Evolutionary conservation across 2,329 filamentous ascomycete genomes (phyloP).

Genomic region (Cadophora gregata): DNA sequence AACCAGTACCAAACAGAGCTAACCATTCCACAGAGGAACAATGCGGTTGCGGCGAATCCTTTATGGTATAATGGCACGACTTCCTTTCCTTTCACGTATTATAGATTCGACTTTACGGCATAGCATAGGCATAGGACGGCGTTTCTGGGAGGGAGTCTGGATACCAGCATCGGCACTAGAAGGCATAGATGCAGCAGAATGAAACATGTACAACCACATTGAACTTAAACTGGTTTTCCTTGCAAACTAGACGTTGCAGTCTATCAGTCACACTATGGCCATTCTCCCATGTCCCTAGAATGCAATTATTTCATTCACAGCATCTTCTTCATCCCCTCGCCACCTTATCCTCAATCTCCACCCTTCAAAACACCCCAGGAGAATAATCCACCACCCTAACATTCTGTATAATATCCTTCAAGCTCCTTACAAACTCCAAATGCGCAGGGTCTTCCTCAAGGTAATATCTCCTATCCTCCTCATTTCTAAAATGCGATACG

Average conservation of each 20-base stretch:
- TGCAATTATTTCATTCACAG: background rate
- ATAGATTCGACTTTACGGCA: conserved; percentile 29
- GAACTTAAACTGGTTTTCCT: too few relatives aligned
- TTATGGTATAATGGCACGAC: conserved; percentile 84
- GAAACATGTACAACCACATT: conserved; percentile 18
- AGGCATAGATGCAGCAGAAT: conserved; percentile 26
- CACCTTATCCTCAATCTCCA: background rate
- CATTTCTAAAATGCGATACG: conserved; percentile 68
- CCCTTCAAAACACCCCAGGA: conserved; percentile 53
- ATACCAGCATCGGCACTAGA: conserved; percentile 37
- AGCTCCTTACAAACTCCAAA: conserved; percentile 60
- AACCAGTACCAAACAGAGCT: too few relatives aligned
- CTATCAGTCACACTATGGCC: background rate
- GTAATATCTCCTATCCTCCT: conserved; percentile 72
- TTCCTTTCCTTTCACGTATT: conserved; percentile 25
- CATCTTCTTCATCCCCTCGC: background rate
- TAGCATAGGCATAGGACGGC: conserved; percentile 42
- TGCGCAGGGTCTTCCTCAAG: conserved; percentile 68
- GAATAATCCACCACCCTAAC: conserved; percentile 66
- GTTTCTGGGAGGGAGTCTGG: conserved; percentile 31
- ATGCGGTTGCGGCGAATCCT: conserved; percentile 96
- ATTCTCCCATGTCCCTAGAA: too few relatives aligned
- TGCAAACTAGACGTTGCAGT: too few relatives aligned
- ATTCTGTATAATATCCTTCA: conserved; percentile 56
- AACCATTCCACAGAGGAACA: conserved; percentile 73